Percentiles rank a stretch among this genome's conserved stretches.
These are phyloP conservation scores for Leucocoprinus leucothites DNA, from an alignment of 768 basidiomycete species.

Conservation along the genomic window DNA sequence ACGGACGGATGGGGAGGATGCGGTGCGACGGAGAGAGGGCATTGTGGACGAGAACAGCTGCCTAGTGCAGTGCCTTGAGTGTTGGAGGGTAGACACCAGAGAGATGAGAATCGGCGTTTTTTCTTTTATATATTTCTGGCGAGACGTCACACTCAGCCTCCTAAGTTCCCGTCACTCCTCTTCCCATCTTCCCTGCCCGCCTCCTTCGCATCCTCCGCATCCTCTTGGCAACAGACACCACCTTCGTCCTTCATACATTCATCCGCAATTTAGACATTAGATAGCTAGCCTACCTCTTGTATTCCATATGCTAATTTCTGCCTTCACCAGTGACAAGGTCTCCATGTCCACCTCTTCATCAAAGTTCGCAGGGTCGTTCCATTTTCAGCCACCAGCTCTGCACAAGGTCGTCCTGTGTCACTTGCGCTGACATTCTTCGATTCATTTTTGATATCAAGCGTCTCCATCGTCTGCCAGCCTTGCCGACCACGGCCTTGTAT, in stretches of 20 bases:
- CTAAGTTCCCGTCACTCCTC: conserved; percentile 19
- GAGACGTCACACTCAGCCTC: conserved; percentile 26
- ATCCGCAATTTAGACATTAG: background rate
- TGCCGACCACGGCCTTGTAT: background rate
- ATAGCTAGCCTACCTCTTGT: background rate
- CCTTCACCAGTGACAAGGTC: background rate
- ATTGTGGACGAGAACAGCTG: conserved; percentile 38
- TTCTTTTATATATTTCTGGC: conserved; percentile 42
- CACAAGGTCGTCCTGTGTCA: conserved; percentile 6
- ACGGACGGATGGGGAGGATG: conserved; percentile 68
- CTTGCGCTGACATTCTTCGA: background rate
- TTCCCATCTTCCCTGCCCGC: conserved; percentile 23
- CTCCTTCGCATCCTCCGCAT: background rate
- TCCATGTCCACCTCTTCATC: conserved; percentile 7
- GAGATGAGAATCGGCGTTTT: conserved; percentile 26
- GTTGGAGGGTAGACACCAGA: conserved; percentile 29
- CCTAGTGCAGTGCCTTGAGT: conserved; percentile 46
- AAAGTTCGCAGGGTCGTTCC: conserved; percentile 20
- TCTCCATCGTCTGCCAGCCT: background rate
- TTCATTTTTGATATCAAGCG: conserved; percentile 2
- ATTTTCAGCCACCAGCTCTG: conserved; percentile 17
- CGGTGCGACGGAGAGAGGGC: conserved; percentile 81
- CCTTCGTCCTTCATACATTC: conserved; percentile 9
- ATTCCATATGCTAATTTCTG: background rate
- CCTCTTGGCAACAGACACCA: conserved; percentile 14